phyloP scores from a whole-genome alignment of 129 eudicot species.

The Centaurea solstitialis region DNA sequence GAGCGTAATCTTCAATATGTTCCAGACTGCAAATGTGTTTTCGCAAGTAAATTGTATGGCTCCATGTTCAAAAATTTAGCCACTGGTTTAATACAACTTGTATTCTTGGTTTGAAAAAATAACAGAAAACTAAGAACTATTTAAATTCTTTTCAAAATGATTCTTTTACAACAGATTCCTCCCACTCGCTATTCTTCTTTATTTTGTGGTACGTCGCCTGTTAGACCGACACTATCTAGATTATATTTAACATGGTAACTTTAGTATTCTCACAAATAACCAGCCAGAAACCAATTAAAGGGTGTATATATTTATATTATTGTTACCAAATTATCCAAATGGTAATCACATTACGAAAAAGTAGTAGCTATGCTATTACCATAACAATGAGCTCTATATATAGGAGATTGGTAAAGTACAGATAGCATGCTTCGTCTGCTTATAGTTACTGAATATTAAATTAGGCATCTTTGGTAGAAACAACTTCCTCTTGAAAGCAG shows the following conservation, averaged over 20 bases:
- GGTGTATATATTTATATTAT: neutral
- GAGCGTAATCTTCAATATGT: constrained; percentile 85
- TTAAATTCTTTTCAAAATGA: neutral
- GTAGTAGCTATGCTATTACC: neutral
- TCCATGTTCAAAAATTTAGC: neutral
- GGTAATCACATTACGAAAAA: neutral
- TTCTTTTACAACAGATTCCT: neutral
- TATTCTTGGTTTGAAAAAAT: neutral
- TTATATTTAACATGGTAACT: neutral
- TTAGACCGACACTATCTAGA: no score
- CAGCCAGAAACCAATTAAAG: neutral
- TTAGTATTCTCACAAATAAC: neutral
- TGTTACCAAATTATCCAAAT: neutral
- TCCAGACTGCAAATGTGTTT: constrained; percentile 60
- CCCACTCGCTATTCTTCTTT: neutral
- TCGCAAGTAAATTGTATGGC: neutral
- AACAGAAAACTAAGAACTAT: neutral
- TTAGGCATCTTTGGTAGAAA: neutral
- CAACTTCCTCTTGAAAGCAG: neutral
- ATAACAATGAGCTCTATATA: neutral
- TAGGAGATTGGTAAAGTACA: neutral
- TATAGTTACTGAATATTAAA: neutral
- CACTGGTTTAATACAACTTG: neutral
- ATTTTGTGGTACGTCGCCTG: no score
- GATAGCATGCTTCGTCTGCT: neutral